These are phyloP conservation scores for Colletotrichum simmondsii DNA, from an alignment of 2,329 filamentous ascomycete genomes.

Conservation along the genomic window DNA sequence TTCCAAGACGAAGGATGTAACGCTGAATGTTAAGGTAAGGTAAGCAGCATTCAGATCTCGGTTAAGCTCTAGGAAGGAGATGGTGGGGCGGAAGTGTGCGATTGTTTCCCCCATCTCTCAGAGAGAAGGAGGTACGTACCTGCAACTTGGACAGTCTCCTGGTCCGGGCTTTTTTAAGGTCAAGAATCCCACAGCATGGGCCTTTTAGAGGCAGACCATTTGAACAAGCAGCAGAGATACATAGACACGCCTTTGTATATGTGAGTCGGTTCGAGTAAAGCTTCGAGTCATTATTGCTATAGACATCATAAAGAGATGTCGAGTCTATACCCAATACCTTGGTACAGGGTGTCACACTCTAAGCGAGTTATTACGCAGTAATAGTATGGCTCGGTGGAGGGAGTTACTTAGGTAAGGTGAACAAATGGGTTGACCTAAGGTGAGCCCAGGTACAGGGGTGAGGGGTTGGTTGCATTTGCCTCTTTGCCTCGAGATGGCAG, in stretches of 20 bases:
- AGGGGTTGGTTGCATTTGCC: background rate
- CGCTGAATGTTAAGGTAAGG: constrained; percentile 4
- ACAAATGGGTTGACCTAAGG: background rate
- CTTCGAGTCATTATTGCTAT: background rate
- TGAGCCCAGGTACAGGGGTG: background rate
- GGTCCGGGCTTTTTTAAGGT: background rate
- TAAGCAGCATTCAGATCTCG: constrained; percentile 8
- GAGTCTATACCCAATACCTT: background rate
- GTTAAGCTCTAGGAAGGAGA: constrained; percentile 13
- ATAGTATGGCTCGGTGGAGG: background rate
- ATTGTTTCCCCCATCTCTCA: background rate
- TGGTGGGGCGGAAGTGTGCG: constrained; percentile 13
- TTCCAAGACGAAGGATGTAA: background rate
- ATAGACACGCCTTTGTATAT: background rate
- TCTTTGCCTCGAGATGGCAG: background rate
- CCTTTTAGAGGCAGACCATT: background rate
- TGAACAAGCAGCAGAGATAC: background rate
- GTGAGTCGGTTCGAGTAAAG: no score
- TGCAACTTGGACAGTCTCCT: background rate
- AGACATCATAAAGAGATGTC: background rate
- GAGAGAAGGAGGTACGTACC: background rate
- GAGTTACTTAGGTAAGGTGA: background rate
- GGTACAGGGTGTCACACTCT: background rate
- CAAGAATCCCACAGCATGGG: background rate
- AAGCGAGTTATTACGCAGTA: no score